Base-by-base conservation (phyloP, 805 yeast species). In the Cyberlindnera americana region DNA sequence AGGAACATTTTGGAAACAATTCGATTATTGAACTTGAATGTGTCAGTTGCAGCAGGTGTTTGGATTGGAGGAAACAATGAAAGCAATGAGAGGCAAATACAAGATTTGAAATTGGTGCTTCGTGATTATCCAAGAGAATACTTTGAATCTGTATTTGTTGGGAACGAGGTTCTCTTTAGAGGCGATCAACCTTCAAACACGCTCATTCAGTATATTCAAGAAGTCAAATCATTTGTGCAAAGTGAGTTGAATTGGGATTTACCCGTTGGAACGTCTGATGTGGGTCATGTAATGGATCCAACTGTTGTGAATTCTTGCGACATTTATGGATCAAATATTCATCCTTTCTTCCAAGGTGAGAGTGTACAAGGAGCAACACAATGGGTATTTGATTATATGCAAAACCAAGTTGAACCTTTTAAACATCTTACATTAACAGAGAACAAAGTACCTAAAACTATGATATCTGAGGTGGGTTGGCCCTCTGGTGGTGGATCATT, bases 401-500 rank as follows among this genome's bases (percentile, higher is more conserved):
- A 68, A 34, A 57, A 65, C 19, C 74, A 71, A 39, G 52, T 77
- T 15, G 58, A 64, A 19, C 77, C 78, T 1, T 17, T 56, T 23
- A 61, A 60, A 37, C 40, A 52, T 12, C 44, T 54, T 18, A 45
- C 53, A 4, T 48, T 57, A 10, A 41, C 46, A 6, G 41, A 43
- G 9, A 38, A 43, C 11, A 37, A 40, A 21, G 55, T 66, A 1
- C 57, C 52, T 4, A 35, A 53, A 22, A 49, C 78, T 6, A 62
- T 72, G 4, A 66, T 82, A 2, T 67, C 84, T 0, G 88, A 82
- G 47, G 72, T 81, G 16, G 89, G 88, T 0, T 82, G 89, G 90
- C 90, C 89, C 0, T 75, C 69, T 30, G 64, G 59, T 2, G 89
- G 88, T 3, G 87, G 86, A 0, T 41, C 27, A 1, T 69, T 64